Conservation (phyloP, 768 basidiomycete genomes). For the Ramaria rubella region DNA sequence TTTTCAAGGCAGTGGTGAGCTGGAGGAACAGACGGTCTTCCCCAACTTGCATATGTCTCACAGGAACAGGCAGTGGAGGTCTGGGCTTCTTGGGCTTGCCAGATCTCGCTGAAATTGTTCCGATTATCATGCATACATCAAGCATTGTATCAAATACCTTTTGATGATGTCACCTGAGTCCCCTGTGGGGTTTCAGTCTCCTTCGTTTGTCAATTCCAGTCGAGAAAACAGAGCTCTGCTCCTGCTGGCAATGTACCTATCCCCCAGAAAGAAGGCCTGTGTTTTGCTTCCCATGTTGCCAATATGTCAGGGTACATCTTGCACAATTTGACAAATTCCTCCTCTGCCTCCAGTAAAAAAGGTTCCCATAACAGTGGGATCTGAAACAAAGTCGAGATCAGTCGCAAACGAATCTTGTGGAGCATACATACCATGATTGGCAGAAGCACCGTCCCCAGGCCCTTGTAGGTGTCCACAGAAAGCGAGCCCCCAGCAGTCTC, state of each 20-base stretch:
- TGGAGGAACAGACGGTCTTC: constrained; percentile 15
- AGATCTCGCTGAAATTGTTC: neutral
- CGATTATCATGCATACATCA: neutral
- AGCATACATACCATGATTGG: neutral
- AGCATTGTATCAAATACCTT: neutral
- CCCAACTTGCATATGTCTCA: neutral
- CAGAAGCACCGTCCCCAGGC: neutral
- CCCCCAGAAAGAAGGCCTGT: no score
- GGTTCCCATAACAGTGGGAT: constrained; percentile 21
- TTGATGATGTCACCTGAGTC: neutral
- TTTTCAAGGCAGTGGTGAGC: constrained; percentile 17
- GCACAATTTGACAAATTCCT: constrained; percentile 7
- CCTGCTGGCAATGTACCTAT: neutral
- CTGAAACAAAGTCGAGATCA: constrained; percentile 5
- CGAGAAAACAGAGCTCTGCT: neutral
- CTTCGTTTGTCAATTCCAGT: neutral
- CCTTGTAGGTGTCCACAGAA: neutral
- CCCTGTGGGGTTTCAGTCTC: neutral
- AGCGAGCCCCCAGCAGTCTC: neutral
- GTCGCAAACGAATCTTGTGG: neutral
- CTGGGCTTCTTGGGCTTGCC: neutral
- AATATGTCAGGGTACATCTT: neutral
- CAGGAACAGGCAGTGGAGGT: neutral
- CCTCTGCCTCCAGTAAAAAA: constrained; percentile 10
- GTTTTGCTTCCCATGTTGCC: constrained; percentile 1